Percentiles rank a stretch among this genome's conserved stretches.
phyloP scores from a whole-genome alignment of 768 basidiomycete genomes.

The Tulasnella sp. region DNA sequence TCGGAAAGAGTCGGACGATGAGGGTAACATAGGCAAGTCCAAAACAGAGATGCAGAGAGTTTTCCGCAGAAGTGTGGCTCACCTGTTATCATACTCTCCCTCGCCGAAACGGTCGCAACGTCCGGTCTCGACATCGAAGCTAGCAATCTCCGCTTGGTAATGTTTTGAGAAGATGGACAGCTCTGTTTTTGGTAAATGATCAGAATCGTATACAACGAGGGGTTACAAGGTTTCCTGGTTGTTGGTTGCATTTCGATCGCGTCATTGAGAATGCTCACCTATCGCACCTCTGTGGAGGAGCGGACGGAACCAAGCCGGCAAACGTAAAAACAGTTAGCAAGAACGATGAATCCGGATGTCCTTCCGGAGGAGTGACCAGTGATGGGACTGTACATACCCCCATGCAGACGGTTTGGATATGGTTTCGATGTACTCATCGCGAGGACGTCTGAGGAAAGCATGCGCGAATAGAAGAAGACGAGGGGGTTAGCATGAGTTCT shows the following conservation, averaged over 20 bases:
- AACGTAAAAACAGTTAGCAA: too few relatives aligned
- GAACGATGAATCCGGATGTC: too few relatives aligned
- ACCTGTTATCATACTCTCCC: constrained; percentile 29
- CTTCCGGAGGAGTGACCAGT: neutral
- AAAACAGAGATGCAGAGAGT: constrained; percentile 24
- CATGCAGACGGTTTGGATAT: constrained; percentile 72
- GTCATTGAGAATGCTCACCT: constrained; percentile 33
- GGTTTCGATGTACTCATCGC: constrained; percentile 63
- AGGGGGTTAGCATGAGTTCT: neutral
- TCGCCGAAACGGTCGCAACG: constrained; percentile 73
- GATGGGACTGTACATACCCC: constrained; percentile 36
- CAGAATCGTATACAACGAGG: too few relatives aligned
- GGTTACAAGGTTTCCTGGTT: too few relatives aligned
- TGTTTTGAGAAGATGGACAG: constrained; percentile 72
- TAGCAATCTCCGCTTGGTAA: constrained; percentile 75
- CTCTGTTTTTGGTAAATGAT: constrained; percentile 25
- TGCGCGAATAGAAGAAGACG: neutral
- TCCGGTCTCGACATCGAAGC: constrained; percentile 85
- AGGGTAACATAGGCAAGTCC: neutral
- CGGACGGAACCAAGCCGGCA: neutral
- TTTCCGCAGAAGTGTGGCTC: too few relatives aligned
- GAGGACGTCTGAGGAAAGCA: constrained; percentile 36
- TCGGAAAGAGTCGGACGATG: neutral
- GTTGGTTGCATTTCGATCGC: too few relatives aligned
- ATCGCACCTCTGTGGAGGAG: constrained; percentile 52